Evolutionary conservation across 352 stramenopile species (phyloP).

Genomic region (Globisporangium canariense): DNA sequence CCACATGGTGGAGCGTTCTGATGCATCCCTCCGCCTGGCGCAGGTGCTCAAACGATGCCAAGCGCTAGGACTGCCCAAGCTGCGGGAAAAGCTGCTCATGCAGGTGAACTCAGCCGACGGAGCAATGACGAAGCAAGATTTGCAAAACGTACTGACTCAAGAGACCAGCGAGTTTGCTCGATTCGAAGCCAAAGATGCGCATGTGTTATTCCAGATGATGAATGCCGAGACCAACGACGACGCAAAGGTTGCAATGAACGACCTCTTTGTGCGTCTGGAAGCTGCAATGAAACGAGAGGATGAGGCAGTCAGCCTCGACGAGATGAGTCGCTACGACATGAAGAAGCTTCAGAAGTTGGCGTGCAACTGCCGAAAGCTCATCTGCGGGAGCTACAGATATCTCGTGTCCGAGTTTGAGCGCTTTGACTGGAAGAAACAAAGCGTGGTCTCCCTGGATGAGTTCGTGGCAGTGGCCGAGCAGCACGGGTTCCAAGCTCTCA

Average conservation of each 20-base stretch:
- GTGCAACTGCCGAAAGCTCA: constrained; percentile 46
- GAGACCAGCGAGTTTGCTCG: constrained; percentile 19
- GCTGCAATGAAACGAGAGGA: constrained; percentile 17
- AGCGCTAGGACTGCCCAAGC: constrained; percentile 30
- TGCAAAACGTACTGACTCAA: constrained; percentile 41
- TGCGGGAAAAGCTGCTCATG: constrained; percentile 40
- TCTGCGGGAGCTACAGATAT: constrained; percentile 28
- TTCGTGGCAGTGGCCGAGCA: constrained; percentile 39
- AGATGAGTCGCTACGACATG: constrained; percentile 42
- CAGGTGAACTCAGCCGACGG: constrained; percentile 38
- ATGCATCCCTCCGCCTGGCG: constrained; percentile 20
- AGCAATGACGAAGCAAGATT: constrained; percentile 31
- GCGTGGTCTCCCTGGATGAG: constrained; percentile 39
- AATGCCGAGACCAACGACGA: constrained; percentile 7
- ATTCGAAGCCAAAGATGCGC: constrained; percentile 39
- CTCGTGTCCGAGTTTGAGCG: constrained; percentile 54
- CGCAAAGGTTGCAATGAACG: constrained; percentile 30
- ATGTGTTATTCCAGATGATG: constrained; percentile 35
- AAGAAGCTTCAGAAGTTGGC: constrained; percentile 43
- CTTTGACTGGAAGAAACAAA: constrained; percentile 58
- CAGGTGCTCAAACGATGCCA: constrained; percentile 30
- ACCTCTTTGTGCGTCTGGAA: constrained; percentile 35
- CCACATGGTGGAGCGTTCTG: constrained; percentile 27
- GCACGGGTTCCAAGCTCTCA: constrained; percentile 48
- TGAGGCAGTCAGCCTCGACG: constrained; percentile 6